Evolutionary conservation across 768 basidiomycete species (phyloP).

Genomic region (Boletus reticulatus): DNA sequence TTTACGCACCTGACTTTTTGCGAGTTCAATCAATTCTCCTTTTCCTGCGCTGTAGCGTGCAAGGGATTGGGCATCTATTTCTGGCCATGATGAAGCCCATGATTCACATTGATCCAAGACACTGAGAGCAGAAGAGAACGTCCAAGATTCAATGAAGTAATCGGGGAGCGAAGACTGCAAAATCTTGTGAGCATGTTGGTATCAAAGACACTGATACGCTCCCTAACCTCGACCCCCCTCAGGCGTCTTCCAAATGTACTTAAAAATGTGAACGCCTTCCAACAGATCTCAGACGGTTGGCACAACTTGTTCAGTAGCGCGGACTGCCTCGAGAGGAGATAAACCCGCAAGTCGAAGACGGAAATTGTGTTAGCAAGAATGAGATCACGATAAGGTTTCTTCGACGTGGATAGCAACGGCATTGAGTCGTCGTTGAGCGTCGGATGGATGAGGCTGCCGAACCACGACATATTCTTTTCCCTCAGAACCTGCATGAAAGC

Average conservation of each 20-base stretch:
- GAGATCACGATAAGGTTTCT: slow-evolving; percentile 86
- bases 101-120: slow-evolving; percentile 75
- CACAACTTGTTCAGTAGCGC: slow-evolving; percentile 68
- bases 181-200: slow-evolving; percentile 18
- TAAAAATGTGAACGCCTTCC: slow-evolving; percentile 72
- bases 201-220: not conserved
- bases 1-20: slow-evolving; percentile 70
- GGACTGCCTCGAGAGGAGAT: slow-evolving; percentile 86
- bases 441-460: slow-evolving; percentile 78
- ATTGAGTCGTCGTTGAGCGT: slow-evolving; percentile 70
- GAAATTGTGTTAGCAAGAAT: slow-evolving; percentile 90
- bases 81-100: slow-evolving; percentile 53
- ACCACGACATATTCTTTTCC: slow-evolving; percentile 90
- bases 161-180: slow-evolving; percentile 50
- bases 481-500: slow-evolving; percentile 72
- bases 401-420: slow-evolving; percentile 72
- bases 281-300: slow-evolving; percentile 65
- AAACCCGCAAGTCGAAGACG: slow-evolving; percentile 90
- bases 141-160: slow-evolving; percentile 91
- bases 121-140: slow-evolving; percentile 84
- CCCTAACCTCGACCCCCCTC: slow-evolving; percentile 67
- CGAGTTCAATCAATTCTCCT: slow-evolving; percentile 89
- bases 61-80: slow-evolving; percentile 46
- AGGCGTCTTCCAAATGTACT: slow-evolving; percentile 72
- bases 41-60: slow-evolving; percentile 68